A percentile compares a stretch with the other conserved stretches of the same genome.
phyloP scores from a whole-genome alignment of 1,284 basidiomycete genomes.

The Fistulinella cinereoalba region DNA sequence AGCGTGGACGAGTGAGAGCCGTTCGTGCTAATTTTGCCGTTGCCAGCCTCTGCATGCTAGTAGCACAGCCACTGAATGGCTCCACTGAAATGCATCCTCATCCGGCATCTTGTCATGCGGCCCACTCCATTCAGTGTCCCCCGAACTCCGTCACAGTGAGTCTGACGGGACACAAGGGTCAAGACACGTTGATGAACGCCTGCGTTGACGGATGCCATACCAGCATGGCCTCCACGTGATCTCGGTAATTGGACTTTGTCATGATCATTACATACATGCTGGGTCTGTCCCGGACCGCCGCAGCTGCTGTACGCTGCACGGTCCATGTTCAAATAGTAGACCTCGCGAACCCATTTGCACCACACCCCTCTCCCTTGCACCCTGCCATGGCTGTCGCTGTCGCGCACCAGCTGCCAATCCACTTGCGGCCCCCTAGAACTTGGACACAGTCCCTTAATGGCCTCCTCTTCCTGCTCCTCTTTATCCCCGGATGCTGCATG shows the following conservation, averaged over 20 bases:
- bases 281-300: neutral
- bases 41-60: neutral
- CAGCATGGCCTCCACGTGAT: conserved; percentile 19
- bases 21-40: neutral
- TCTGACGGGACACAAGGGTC: too few species aligned
- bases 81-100: too few species aligned
- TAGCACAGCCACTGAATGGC: conserved; percentile 3
- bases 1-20: neutral
- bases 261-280: conserved; percentile 17
- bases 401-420: conserved; percentile 56
- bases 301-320: too few species aligned
- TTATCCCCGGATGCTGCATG: conserved; percentile 66
- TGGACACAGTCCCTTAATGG: conserved; percentile 55
- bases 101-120: too few species aligned
- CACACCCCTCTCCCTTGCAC: neutral
- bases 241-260: conserved; percentile 10
- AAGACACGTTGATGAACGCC: too few species aligned
- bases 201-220: conserved; percentile 31
- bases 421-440: conserved; percentile 52
- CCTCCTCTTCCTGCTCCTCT: conserved; percentile 56
- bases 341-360: neutral
- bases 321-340: conserved; percentile 13
- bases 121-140: too few species aligned
- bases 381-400: conserved; percentile 22
- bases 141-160: too few species aligned